phyloP scores from a whole-genome alignment of 768 basidiomycete species.

The Crassisporium funariophilum region DNA sequence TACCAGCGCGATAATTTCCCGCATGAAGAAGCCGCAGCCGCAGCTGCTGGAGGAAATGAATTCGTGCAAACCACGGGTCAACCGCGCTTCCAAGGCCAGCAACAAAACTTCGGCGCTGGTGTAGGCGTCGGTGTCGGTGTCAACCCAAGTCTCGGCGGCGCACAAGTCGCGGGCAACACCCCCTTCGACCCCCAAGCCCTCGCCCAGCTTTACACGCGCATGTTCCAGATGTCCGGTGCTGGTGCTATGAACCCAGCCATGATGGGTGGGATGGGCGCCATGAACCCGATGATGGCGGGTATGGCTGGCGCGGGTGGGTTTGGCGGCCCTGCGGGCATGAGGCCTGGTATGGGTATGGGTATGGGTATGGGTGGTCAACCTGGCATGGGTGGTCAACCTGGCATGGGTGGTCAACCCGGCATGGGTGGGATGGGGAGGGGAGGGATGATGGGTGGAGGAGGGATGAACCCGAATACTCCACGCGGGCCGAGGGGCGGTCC shows the following conservation, averaged over 20 bases:
- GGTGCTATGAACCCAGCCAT: slow-evolving; percentile 59
- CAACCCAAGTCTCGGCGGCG: slow-evolving; percentile 36
- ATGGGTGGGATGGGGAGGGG: slow-evolving; percentile 42
- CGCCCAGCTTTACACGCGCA: slow-evolving; percentile 90
- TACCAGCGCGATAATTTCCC: slow-evolving; percentile 71
- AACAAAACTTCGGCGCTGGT: slow-evolving; percentile 16
- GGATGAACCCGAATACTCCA: slow-evolving; percentile 60
- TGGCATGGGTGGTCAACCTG: slow-evolving; percentile 38
- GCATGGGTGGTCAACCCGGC: slow-evolving; percentile 47
- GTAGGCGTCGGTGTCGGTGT: slow-evolving; percentile 20
- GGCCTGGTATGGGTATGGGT: slow-evolving; percentile 42
- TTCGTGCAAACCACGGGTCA: slow-evolving; percentile 16
- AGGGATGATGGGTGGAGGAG: slow-evolving; percentile 45
- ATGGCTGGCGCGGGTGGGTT: slow-evolving; percentile 45
- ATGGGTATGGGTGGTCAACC: slow-evolving; percentile 38
- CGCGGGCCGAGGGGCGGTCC: slow-evolving; percentile 64
- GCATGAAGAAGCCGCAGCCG: slow-evolving; percentile 44
- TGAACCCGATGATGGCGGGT: slow-evolving; percentile 37
- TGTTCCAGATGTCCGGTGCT: slow-evolving; percentile 84
- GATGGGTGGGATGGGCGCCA: slow-evolving; percentile 51
- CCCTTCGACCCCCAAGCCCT: slow-evolving; percentile 93
- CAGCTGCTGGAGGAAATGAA: slow-evolving; percentile 20
- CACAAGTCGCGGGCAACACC: slow-evolving; percentile 44
- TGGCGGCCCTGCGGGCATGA: slow-evolving; percentile 24
- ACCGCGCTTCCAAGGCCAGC: slow-evolving; percentile 15